Base-by-base conservation (phyloP, 2,329 filamentous ascomycete genomes). In the Raffaelea deltoideospora region DNA sequence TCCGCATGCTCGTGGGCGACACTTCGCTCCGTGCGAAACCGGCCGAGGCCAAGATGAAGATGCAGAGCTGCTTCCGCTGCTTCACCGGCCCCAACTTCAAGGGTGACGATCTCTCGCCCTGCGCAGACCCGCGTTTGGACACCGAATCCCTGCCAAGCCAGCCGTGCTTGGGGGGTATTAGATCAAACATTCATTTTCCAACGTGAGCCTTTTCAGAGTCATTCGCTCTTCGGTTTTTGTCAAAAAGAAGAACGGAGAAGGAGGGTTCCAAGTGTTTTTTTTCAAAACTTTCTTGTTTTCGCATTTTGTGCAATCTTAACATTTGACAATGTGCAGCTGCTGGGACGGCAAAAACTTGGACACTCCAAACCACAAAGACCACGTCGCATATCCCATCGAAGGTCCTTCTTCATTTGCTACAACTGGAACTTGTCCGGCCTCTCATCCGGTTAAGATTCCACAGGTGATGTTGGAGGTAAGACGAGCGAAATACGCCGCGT, bases 271-370 rank as follows among this genome's bases (percentile, higher is more conserved):
- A n/a, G n/a, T n/a, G n/a, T n/a, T n/a, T n/a, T n/a, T n/a, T n/a
- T n/a, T n/a, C n/a, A n/a, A n/a, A n/a, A n/a, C n/a, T n/a, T n/a
- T n/a, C n/a, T n/a, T n/a, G n/a, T n/a, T n/a, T n/a, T n/a, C n/a
- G n/a, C n/a, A n/a, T n/a, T n/a, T n/a, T n/a, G n/a, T n/a, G n/a
- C n/a, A n/a, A n/a, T n/a, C n/a, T n/a, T 18, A 26, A 34, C 33
- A 3, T 23, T 19, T 5, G 14, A 6, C 15, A 24, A 15, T 17
- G 14, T 33, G 8, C 35, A 60, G 59, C 17, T 64, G 61, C 50
- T 64, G 60, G 60, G 60, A 64, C 34, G 60, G 61, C 22, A 55
- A 58, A 41, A 63, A 61, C 35, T 51, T 63, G 5, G 59, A 64
- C 40, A 55, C 52, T 1, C 52, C 53, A 1, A 57, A 63, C 40